Percentiles rank a stretch among this genome's conserved stretches.
These are phyloP conservation scores for Alternaria alternata DNA, from an alignment of 2,329 filamentous ascomycete species.

Conservation along the genomic window DNA sequence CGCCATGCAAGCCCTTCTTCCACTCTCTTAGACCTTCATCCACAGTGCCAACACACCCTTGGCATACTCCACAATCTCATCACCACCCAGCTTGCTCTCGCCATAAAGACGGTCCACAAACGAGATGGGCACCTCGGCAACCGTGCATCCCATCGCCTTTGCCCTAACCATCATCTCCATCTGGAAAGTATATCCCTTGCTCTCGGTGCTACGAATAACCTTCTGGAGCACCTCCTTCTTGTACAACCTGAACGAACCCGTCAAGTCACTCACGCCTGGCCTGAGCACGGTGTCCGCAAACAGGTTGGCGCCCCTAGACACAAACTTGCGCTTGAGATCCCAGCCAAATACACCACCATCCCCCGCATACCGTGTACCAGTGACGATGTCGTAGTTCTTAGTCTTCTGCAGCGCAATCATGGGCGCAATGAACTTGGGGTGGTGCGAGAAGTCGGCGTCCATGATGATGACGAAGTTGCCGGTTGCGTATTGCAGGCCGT, in stretches of 20 bases:
- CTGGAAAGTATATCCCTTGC: constrained; percentile 98
- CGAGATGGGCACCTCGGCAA: constrained; percentile 93
- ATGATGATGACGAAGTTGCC: constrained; percentile 99
- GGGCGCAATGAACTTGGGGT: constrained; percentile 96
- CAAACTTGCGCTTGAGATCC: constrained; percentile 83
- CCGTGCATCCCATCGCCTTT: constrained; percentile 92
- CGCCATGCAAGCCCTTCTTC: constrained; percentile 26
- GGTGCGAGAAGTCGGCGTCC: constrained; percentile 99
- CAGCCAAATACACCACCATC: constrained; percentile 89
- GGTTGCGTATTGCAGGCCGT: constrained; percentile 86
- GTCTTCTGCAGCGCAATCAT: constrained; percentile 86
- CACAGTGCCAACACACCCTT: constrained; percentile 66
- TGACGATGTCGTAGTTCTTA: constrained; percentile 92
- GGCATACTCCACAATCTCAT: constrained; percentile 96
- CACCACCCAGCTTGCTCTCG: constrained; percentile 90
- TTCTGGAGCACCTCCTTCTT: constrained; percentile 89
- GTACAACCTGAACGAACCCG: constrained; percentile 92
- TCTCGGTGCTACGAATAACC: constrained; percentile 89
- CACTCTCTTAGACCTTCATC: constrained; percentile 55
- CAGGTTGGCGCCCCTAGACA: constrained; percentile 87
- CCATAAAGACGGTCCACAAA: constrained; percentile 94
- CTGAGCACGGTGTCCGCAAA: constrained; percentile 94
- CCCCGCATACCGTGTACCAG: constrained; percentile 91
- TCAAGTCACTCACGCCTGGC: constrained; percentile 94
- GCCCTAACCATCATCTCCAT: constrained; percentile 99